Percentiles rank a stretch among this genome's conserved stretches.
Conservation (phyloP, 768 basidiomycete species). For the Russula compacta region DNA sequence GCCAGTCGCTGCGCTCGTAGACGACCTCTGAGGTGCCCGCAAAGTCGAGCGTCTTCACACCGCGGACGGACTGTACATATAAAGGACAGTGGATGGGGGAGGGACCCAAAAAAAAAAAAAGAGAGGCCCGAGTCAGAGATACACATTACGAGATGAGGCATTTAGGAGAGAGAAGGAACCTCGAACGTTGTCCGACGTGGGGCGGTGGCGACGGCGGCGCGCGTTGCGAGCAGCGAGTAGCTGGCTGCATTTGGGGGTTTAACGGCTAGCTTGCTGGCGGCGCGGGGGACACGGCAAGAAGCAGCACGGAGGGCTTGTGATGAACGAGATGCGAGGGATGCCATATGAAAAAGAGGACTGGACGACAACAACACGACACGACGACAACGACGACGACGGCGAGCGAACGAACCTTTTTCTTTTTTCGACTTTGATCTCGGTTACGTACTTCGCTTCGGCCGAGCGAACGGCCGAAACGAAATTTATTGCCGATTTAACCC, state of each 20-base stretch:
- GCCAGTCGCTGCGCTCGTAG: conserved; percentile 97
- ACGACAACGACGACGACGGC: background rate
- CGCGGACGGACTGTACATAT: conserved; percentile 47
- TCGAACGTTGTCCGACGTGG: conserved; percentile 12
- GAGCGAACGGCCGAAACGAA: background rate
- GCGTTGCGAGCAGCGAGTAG: conserved; percentile 45
- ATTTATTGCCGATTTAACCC: background rate
- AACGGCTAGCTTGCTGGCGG: conserved; percentile 29
- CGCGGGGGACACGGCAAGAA: conserved; percentile 56
- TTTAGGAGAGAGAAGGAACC: background rate
- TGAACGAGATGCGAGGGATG: conserved; percentile 61
- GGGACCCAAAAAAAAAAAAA: background rate
- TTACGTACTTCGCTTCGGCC: background rate
- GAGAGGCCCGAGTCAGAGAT: background rate
- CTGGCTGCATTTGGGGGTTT: conserved; percentile 46
- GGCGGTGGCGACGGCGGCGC: conserved; percentile 28
- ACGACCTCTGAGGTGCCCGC: conserved; percentile 89
- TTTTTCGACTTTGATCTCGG: background rate
- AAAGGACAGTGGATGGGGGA: background rate
- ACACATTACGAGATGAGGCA: background rate
- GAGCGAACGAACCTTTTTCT: too few species aligned
- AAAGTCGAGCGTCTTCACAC: conserved; percentile 93
- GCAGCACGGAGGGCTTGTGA: conserved; percentile 54
- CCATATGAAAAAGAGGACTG: conserved; percentile 31
- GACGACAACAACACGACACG: background rate